These are phyloP conservation scores for Malassezia slooffiae DNA, from an alignment of 1,284 basidiomycete species.

Conservation along the genomic window DNA sequence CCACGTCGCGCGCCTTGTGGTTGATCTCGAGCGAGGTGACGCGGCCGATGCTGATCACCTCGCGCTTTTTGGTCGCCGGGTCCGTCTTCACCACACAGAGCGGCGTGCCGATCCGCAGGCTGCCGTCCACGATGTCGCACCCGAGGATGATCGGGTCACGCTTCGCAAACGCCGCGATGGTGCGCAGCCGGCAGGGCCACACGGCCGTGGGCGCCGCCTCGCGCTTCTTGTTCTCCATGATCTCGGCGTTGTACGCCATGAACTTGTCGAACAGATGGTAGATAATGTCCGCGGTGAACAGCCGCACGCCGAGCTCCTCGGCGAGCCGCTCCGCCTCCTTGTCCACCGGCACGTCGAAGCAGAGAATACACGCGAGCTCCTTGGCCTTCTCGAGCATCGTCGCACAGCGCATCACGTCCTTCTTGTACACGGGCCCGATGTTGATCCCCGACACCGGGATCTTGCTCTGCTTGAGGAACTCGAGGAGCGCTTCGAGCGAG, in stretches of 20 bases:
- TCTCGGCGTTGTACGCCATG: constrained; percentile 87
- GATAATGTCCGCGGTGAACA: constrained; percentile 98
- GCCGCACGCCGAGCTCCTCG: constrained; percentile 79
- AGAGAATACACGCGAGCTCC: constrained; percentile 87
- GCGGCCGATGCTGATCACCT: constrained; percentile 82
- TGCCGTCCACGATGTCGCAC: constrained; percentile 87
- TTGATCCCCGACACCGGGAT: constrained; percentile 82
- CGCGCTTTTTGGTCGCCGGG: constrained; percentile 72
- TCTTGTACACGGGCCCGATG: constrained; percentile 95
- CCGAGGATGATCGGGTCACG: constrained; percentile 92
- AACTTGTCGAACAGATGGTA: constrained; percentile 98
- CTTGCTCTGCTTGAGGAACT: constrained; percentile 89
- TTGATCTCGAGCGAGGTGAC: constrained; percentile 57
- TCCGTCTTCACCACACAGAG: constrained; percentile 87
- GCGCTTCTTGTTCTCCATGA: constrained; percentile 77
- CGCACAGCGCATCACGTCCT: constrained; percentile 80
- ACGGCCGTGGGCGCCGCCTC: constrained; percentile 90
- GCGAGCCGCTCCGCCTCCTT: constrained; percentile 83
- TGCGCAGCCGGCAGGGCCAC: constrained; percentile 91
- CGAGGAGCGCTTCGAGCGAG: constrained; percentile 88
- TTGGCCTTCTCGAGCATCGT: constrained; percentile 95
- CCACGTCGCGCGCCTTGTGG: constrained; percentile 54
- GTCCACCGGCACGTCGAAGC: constrained; percentile 85
- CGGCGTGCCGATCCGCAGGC: constrained; percentile 82
- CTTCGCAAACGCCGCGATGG: constrained; percentile 83